These are phyloP conservation scores for Platanthera guangdongensis DNA, from an alignment of 106 monocot genomes.

Conservation along the genomic window DNA sequence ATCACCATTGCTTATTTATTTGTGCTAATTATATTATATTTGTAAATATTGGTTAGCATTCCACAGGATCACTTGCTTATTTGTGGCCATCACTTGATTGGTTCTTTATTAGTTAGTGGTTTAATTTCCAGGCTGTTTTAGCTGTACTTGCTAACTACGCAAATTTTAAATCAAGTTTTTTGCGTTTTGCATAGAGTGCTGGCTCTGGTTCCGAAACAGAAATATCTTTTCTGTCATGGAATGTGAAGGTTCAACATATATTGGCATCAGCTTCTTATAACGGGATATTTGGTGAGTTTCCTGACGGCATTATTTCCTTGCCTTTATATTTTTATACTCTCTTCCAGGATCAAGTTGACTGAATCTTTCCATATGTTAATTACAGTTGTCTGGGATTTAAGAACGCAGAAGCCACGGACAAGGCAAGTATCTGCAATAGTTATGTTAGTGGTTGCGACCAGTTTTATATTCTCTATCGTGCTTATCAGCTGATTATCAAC, in stretches of 20 bases:
- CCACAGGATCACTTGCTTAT: neutral
- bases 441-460: neutral
- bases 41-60: neutral
- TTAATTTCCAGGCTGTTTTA: neutral
- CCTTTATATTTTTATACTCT: neutral
- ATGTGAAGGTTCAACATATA: slow-evolving; percentile 80
- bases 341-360: neutral
- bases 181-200: slow-evolving; percentile 36
- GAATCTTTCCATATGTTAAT: slow-evolving; percentile 2
- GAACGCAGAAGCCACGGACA: slow-evolving; percentile 68
- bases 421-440: slow-evolving; percentile 37
- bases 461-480: neutral
- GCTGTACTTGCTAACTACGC: neutral
- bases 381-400: slow-evolving; percentile 97
- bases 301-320: neutral
- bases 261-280: slow-evolving; percentile 87
- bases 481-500: slow-evolving; percentile 7
- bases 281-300: slow-evolving; percentile 65
- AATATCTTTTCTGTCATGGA: slow-evolving; percentile 90
- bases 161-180: neutral
- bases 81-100: neutral
- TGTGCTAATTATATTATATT: neutral
- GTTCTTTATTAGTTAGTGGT: neutral
- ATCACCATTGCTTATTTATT: neutral
- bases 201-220: slow-evolving; percentile 72